phyloP scores from a whole-genome alignment of 768 basidiomycete species.

The Omphalotus guepiniiformis region DNA sequence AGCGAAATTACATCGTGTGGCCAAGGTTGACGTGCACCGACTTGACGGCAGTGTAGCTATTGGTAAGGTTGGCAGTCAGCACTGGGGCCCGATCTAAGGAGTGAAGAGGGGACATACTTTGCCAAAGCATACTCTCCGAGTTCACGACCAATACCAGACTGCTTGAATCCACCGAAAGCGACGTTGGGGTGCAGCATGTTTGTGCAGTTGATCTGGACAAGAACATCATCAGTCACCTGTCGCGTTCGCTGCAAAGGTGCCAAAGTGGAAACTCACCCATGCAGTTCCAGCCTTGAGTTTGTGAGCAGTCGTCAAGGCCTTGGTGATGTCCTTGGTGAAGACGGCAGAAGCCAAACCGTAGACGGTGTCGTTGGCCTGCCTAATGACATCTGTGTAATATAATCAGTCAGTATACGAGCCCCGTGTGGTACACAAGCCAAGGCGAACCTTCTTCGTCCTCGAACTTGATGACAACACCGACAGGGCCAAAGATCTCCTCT shows the following conservation, averaged over 20 bases:
- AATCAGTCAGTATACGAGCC: background rate
- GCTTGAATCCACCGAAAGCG: constrained; percentile 74
- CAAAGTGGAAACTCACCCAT: constrained; percentile 37
- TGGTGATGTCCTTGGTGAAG: constrained; percentile 63
- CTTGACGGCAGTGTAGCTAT: constrained; percentile 56
- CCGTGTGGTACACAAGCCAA: background rate
- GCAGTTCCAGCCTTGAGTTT: constrained; percentile 62
- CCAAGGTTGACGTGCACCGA: constrained; percentile 58
- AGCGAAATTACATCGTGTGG: constrained; percentile 19
- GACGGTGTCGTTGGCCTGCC: constrained; percentile 67
- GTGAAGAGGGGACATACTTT: constrained; percentile 32
- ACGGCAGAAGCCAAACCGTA: constrained; percentile 81
- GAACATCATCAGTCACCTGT: background rate
- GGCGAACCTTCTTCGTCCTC: constrained; percentile 45
- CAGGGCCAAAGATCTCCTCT: constrained; percentile 81
- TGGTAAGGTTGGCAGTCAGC: background rate
- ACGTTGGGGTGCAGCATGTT: constrained; percentile 42
- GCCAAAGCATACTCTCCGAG: constrained; percentile 59
- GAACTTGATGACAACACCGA: constrained; percentile 74
- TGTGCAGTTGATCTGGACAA: constrained; percentile 36
- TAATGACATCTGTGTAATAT: constrained; percentile 36
- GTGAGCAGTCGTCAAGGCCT: constrained; percentile 62
- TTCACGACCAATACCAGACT: constrained; percentile 68
- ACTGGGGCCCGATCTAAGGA: background rate
- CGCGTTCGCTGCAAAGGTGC: background rate